Conservation (phyloP, 495 filamentous ascomycete genomes). For the Penicillium simplicissimum region DNA sequence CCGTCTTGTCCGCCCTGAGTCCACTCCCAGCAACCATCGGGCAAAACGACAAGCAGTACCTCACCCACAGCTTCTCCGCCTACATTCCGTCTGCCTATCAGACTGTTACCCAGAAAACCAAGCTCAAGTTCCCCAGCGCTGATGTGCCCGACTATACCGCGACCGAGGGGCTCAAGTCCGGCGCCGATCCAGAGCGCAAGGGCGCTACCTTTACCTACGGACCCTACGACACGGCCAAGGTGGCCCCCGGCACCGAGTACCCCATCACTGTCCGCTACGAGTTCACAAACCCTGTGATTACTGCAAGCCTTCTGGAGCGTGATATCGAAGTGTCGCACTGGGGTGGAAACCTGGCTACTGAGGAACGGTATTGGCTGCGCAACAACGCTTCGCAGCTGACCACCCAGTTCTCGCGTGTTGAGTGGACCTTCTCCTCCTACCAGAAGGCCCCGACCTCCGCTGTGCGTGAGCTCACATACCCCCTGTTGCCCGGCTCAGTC, state of each 20-base stretch:
- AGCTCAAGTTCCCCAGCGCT: conserved; percentile 79
- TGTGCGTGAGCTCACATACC: conserved; percentile 77
- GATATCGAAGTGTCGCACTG: conserved; percentile 96
- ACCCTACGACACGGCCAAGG: conserved; percentile 71
- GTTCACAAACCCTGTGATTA: conserved; percentile 87
- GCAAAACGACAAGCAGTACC: conserved; percentile 81
- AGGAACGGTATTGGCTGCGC: conserved; percentile 87
- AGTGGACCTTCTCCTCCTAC: conserved; percentile 71
- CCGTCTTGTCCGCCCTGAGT: conserved; percentile 67
- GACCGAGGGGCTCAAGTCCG: conserved; percentile 61
- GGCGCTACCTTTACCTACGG: conserved; percentile 89
- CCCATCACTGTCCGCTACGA: conserved; percentile 84
- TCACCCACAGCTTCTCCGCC: conserved; percentile 80
- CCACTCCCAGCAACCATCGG: conserved; percentile 79
- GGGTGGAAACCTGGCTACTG: conserved; percentile 93
- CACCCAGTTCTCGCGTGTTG: conserved; percentile 82
- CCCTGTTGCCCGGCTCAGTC: conserved; percentile 71
- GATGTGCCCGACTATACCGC: conserved; percentile 84
- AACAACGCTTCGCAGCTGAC: conserved; percentile 84
- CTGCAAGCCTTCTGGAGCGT: conserved; percentile 73
- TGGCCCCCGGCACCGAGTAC: conserved; percentile 68
- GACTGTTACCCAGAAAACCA: conserved; percentile 92
- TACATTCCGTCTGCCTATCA: conserved; percentile 79
- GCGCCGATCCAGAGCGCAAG: conserved; percentile 77
- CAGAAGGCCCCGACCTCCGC: conserved; percentile 74